These are phyloP conservation scores for Aureobasidium uvarum DNA, from an alignment of 2,329 filamentous ascomycete genomes.

Conservation along the genomic window DNA sequence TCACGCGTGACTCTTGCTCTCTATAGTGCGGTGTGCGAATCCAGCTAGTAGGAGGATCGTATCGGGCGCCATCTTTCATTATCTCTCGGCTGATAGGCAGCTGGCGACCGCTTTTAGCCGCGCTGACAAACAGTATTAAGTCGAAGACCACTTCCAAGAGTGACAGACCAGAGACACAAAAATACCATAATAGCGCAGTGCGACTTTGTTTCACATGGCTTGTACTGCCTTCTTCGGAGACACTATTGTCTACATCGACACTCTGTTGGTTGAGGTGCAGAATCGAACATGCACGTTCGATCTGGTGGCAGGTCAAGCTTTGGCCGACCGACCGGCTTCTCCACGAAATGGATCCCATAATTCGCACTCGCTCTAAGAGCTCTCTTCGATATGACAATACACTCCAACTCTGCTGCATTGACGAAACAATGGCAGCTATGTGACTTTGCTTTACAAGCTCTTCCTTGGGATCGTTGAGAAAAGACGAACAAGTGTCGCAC, in stretches of 20 bases:
- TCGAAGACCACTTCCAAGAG: neutral
- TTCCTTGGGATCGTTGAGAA: neutral
- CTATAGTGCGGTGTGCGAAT: neutral
- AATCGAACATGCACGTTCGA: slow-evolving; percentile 3
- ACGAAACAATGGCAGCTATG: too few relatives aligned
- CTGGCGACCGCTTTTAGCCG: neutral
- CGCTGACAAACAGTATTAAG: neutral
- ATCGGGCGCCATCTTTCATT: neutral
- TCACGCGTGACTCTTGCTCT: neutral
- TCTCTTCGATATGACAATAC: neutral
- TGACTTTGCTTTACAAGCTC: neutral
- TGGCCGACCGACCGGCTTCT: neutral
- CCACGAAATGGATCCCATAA: neutral
- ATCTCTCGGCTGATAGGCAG: neutral
- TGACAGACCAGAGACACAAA: neutral
- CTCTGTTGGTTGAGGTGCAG: neutral
- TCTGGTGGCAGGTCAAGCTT: neutral
- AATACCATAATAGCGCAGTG: neutral
- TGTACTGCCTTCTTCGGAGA: neutral
- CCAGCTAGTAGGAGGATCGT: neutral
- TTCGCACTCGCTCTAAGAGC: neutral
- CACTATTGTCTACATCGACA: neutral
- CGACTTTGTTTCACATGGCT: neutral
- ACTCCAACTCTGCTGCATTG: neutral
- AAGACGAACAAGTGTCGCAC: neutral